Base-by-base conservation (phyloP, 2,329 filamentous ascomycete genomes). In the Plectosphaerella cucumerina region DNA sequence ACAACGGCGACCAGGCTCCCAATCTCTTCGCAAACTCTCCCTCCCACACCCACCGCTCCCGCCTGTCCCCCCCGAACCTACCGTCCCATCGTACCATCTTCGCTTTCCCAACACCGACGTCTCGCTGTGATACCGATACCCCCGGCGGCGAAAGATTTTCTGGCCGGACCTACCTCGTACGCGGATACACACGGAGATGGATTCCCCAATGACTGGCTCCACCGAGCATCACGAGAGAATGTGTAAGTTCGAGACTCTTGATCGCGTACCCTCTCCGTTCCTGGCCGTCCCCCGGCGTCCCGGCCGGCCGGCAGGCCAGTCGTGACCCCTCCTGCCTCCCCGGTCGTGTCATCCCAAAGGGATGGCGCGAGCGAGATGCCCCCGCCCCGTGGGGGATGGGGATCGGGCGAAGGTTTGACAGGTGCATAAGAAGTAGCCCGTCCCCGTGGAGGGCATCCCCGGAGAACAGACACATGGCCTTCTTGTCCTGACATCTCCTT, bases 341-440 rank as follows among this genome's bases (percentile, higher is more conserved):
- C 39, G 39, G 39, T 20, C 39, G 39, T 42, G 39, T 42, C n/a
- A 42, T 42, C 39, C 39, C 39, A 42, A 42, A 18, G 17, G 39
- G 39, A 18, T 42, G 39, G 39, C n/a, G n/a, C 39, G 51, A 46
- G 49, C 47, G 50, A 49, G 39, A 51, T 42, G 43, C 26, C 49
- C 48, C 48, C 47, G 54, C 50, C 53, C 53, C 50, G 49, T 50
- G 54, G 54, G 53, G 53, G 50, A 42, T 42, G 39, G 39, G 18
- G 39, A 20, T 20, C 10, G 34, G 37, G 44, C 14, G 22, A 35
- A 17, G 20, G 20, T 17, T 15, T 47, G 26, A 39, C 45, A 47
- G 45, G 20, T 18, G 50, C 54, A 53, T 56, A 56, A 56, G 54
- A 56, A 48, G 48, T 44, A 47, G 43, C 43, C 49, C 43, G 44